Evolutionary conservation across 768 basidiomycete species (phyloP), one percentile per base, ranked within the genome.

Genomic region (Mycena rebaudengoi): DNA sequence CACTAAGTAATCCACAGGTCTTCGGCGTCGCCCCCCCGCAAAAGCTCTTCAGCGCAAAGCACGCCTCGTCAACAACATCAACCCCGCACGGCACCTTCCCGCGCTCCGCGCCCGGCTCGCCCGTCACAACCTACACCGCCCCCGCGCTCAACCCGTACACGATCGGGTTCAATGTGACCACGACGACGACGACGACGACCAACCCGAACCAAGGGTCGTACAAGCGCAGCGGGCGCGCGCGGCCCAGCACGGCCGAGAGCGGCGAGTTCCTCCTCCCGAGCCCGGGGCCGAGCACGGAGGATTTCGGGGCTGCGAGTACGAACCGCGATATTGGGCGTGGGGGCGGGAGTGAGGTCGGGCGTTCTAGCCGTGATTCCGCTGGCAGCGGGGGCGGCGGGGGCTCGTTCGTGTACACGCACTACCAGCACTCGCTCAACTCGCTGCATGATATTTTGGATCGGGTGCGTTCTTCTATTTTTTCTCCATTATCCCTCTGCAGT

Each of bases 1-100:
- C 32, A 23, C 33, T 6, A 40, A 40, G 39, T 55, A 26, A 43
- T 49, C 14, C 13, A 8, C 71, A 95, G 93, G 84, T 95, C 67
- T 95, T 95, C 70, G 93, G 93, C 56, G 87, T 88, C 26, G 88
- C 86, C 5, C 94, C 94, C 32, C 93, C 93, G 3, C 91, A 92
- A 65, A 86, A 83, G 2, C 81, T 95, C n/a, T 95, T 88, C 71
- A 89, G 88, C 75, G 89, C 90, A 12, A 86, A 88, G 35, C 82
- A 82, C 28, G 78, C 74, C 32, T 81, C 83, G 14, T 80, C 81
- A n/a, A n/a, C n/a, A n/a, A n/a, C n/a, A n/a, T n/a, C n/a, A n/a
- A n/a, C n/a, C n/a, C n/a, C n/a, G n/a, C n/a, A n/a, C n/a, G n/a
- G n/a, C n/a, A n/a, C n/a, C n/a, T n/a, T n/a, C n/a, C n/a, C n/a